These are phyloP conservation scores for Pseudogymnoascus sp. DNA, from an alignment of 2,329 filamentous ascomycete genomes.

Conservation along the genomic window DNA sequence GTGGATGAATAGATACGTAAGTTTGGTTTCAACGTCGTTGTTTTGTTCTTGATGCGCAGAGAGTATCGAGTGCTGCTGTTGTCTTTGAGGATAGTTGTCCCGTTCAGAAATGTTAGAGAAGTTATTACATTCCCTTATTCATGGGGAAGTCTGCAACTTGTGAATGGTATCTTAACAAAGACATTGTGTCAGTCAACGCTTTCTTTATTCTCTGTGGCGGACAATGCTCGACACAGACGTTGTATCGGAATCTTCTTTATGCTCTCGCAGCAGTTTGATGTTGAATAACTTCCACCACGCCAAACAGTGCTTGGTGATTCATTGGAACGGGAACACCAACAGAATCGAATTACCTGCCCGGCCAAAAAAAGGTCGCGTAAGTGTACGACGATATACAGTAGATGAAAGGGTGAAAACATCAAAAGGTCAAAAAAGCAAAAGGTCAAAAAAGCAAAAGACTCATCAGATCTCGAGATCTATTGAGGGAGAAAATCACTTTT, in stretches of 20 bases:
- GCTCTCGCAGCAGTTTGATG: not conserved
- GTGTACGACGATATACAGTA: not conserved
- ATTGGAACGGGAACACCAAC: not conserved
- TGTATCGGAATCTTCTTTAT: not conserved
- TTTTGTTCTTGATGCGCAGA: not conserved
- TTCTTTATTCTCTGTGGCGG: not conserved
- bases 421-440: not conserved
- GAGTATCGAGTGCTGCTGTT: not conserved
- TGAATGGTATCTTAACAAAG: not conserved
- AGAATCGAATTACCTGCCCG: not conserved
- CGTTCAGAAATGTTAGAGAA: not conserved
- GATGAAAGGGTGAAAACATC: not conserved
- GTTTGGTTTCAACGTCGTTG: not conserved
- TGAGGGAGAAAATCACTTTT: conserved; percentile 3
- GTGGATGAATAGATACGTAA: not conserved
- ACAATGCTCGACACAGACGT: not conserved
- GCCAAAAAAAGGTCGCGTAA: not conserved
- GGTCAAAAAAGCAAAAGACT: not conserved
- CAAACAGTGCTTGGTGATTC: not conserved
- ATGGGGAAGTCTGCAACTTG: not conserved
- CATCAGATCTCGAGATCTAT: not conserved
- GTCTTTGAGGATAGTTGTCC: not conserved
- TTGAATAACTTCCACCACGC: not conserved
- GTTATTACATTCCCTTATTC: not conserved
- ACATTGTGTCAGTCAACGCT: not conserved